Evolutionary conservation across 192 early-diverging fungal genomes (phyloP).

Genomic region (Haplosporangium gracile): DNA sequence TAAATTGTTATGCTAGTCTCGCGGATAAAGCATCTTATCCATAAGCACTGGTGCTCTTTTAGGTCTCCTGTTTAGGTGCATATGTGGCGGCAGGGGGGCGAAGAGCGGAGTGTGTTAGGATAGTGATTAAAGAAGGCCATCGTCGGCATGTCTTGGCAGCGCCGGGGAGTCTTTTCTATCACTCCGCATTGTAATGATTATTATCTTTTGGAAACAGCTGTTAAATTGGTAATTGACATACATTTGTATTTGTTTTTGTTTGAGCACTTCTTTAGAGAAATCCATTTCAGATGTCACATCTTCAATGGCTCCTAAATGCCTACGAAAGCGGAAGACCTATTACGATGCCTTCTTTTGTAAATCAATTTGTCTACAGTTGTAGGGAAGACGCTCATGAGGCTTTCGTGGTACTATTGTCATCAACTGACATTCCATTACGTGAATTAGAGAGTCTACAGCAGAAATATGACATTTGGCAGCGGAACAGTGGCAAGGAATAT

Average conservation of each 20-base stretch:
- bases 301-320: conserved; percentile 6
- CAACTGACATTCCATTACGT: conserved; percentile 22
- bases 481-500: conserved; percentile 14
- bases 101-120: conserved; percentile 10
- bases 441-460: background rate
- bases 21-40: conserved; percentile 6
- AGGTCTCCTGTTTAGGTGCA: conserved; percentile 1
- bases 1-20: conserved; percentile 2
- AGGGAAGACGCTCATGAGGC: conserved; percentile 22
- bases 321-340: conserved; percentile 17
- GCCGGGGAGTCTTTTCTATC: conserved; percentile 5
- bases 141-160: conserved; percentile 5
- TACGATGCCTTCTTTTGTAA: conserved; percentile 18
- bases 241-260: background rate
- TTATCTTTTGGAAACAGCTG: too few species aligned
- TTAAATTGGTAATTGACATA: background rate
- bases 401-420: conserved; percentile 12
- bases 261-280: conserved; percentile 3
- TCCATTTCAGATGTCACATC: background rate
- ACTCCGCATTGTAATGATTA: too few species aligned
- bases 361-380: conserved; percentile 22
- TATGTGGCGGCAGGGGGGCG: background rate
- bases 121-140: conserved; percentile 12
- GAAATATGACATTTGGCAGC: conserved; percentile 19
- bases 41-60: conserved; percentile 4